Evolutionary conservation across 495 filamentous ascomycete genomes (phyloP), one percentile per base, ranked within the genome.

Genomic region (Podospora didyma): DNA sequence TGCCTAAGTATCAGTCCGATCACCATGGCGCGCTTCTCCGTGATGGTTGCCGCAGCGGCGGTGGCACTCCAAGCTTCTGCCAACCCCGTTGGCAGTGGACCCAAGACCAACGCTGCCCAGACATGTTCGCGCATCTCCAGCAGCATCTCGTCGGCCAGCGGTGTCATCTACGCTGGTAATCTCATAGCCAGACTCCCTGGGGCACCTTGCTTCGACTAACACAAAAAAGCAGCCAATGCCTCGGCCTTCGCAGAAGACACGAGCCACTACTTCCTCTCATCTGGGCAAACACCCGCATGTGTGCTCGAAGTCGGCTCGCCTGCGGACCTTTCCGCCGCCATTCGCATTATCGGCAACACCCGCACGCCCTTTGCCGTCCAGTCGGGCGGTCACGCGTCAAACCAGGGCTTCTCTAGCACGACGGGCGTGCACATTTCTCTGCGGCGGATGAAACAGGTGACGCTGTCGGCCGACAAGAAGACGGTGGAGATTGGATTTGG

Each of bases 401-500:
- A 64, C 39, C 59, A 58, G 0, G 67, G 66, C 0, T 63, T 69
- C 49, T 63, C 60, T 6, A 69, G 64, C 48, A 69, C 64, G 2
- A 34, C 51, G 20, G 69, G 65, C 12, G 64, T 73, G 7, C 68
- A 70, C 20, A 68, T 73, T 44, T 61, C 67, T 5, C 47, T 72
- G 11, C 47, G 51, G n/a, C 35, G 42, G 11, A 42, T 73, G 12
- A 47, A 67, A 23, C 60, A 69, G 16, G 57, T 72, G 10, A 53
- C 54, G 11, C 41, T 73, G 35, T 64, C 69, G 12, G 49, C 34
- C 10, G 63, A 72, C 46, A 72, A 69, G 9, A 68, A 72, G 22
- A 78, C 76, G 0, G 79, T 71, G 9, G 75, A 69, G 5, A 59
- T 84, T 37, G 82, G 80, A 7, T 63, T 64, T 7, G 65, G 65